Evolutionary conservation across 2,329 filamentous ascomycete species (phyloP).

Genomic region (Niveomyces coronatus): DNA sequence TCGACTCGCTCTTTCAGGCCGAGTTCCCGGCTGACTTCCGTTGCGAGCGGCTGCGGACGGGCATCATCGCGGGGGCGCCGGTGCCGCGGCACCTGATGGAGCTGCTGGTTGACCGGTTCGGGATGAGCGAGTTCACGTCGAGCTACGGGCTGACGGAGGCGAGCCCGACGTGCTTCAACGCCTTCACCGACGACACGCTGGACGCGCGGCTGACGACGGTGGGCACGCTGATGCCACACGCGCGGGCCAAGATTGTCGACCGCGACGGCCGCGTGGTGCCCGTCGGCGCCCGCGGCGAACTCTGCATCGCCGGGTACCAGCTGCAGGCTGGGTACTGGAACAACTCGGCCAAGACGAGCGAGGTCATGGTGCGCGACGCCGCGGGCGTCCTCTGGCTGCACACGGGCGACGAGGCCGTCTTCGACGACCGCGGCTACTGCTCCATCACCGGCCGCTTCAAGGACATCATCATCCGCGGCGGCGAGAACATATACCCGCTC

Average conservation of each 20-base stretch:
- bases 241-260: slow-evolving; percentile 68
- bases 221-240: slow-evolving; percentile 66
- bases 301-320: slow-evolving; percentile 71
- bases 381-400: slow-evolving; percentile 50
- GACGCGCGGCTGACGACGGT: slow-evolving; percentile 59
- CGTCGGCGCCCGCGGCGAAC: slow-evolving; percentile 58
- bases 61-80: slow-evolving; percentile 69
- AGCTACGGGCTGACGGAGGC: slow-evolving; percentile 69
- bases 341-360: slow-evolving; percentile 63
- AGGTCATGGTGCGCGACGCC: slow-evolving; percentile 43
- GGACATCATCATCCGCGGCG: slow-evolving; percentile 69
- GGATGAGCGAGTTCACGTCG: slow-evolving; percentile 64
- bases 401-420: slow-evolving; percentile 60
- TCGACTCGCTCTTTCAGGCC: slow-evolving; percentile 52
- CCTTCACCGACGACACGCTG: slow-evolving; percentile 62
- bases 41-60: slow-evolving; percentile 52
- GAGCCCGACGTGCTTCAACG: slow-evolving; percentile 71
- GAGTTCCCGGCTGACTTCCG: slow-evolving; percentile 30
- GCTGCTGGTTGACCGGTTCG: slow-evolving; percentile 56
- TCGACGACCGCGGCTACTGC: slow-evolving; percentile 60
- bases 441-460: slow-evolving; percentile 67
- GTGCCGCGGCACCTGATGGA: slow-evolving; percentile 69
- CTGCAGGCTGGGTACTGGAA: slow-evolving; percentile 58
- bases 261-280: slow-evolving; percentile 54
- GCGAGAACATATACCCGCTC: slow-evolving; percentile 64